phyloP scores from a whole-genome alignment of 179 eudicot genomes.

The Spergularia azorica region DNA sequence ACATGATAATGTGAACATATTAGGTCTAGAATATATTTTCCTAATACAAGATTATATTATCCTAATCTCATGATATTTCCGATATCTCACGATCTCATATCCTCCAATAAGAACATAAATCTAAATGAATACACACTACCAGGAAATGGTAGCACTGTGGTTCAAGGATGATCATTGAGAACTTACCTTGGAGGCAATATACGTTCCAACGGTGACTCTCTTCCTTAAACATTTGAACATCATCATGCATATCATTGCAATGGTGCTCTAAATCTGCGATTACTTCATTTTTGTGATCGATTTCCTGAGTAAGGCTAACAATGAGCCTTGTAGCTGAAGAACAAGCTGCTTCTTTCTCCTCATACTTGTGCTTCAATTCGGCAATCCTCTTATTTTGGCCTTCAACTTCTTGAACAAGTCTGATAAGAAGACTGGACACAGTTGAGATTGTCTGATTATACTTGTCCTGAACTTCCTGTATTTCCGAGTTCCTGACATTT shows the following conservation, averaged over 20 bases:
- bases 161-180: not conserved
- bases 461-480: conserved; percentile 10
- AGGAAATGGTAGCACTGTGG: not conserved
- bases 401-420: conserved; percentile 21
- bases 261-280: not conserved
- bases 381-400: conserved; percentile 12
- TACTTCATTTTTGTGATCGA: conserved; percentile 8
- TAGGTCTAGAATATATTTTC: too few species aligned
- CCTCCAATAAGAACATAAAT: too few species aligned
- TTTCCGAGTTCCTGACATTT: conserved; percentile 6
- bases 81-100: too few species aligned
- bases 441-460: conserved; percentile 4
- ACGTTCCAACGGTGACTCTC: conserved; percentile 6
- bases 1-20: too few species aligned
- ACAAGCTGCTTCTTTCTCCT: conserved; percentile 19
- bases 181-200: conserved; percentile 14
- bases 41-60: too few species aligned
- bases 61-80: too few species aligned
- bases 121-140: not conserved
- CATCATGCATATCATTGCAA: conserved; percentile 17
- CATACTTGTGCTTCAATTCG: conserved; percentile 16
- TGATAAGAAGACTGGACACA: not conserved
- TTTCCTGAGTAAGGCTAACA: conserved; percentile 13
- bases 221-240: conserved; percentile 11
- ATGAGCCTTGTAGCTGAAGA: conserved; percentile 2